These are phyloP conservation scores for Paramyrothecium sp. DNA, from an alignment of 2,329 filamentous ascomycete species.

Conservation along the genomic window DNA sequence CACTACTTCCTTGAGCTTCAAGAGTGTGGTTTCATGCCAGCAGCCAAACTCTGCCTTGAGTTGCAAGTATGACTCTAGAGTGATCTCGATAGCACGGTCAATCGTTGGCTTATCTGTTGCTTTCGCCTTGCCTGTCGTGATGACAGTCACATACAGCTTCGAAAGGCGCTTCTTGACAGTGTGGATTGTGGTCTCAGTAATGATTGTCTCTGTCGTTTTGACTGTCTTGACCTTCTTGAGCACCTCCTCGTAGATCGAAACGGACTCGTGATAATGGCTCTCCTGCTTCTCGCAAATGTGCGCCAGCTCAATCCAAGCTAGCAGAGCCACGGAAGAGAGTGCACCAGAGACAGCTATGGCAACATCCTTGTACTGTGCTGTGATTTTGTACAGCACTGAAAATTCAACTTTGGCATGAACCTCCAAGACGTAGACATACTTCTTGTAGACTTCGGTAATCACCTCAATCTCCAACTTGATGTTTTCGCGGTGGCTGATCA, in stretches of 20 bases:
- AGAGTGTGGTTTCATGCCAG: constrained; percentile 43
- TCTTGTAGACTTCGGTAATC: constrained; percentile 38
- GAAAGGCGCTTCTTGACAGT: constrained; percentile 49
- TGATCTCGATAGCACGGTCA: constrained; percentile 29
- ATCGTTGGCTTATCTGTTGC: constrained; percentile 29
- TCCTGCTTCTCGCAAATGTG: constrained; percentile 43
- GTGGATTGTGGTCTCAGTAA: constrained; percentile 31
- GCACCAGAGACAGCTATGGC: constrained; percentile 35
- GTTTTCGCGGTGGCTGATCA: constrained; percentile 31
- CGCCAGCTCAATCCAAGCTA: constrained; percentile 36
- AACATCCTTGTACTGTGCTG: constrained; percentile 45
- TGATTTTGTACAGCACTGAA: constrained; percentile 38
- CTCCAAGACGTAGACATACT: constrained; percentile 46
- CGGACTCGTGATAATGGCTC: constrained; percentile 40
- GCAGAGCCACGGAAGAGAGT: constrained; percentile 21
- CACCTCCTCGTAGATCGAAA: constrained; percentile 44
- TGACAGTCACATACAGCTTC: constrained; percentile 39
- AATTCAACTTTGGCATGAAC: constrained; percentile 40
- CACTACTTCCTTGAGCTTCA: constrained; percentile 40
- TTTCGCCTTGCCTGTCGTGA: constrained; percentile 33
- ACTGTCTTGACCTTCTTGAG: constrained; percentile 34
- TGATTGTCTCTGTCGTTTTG: constrained; percentile 27
- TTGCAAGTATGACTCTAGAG: constrained; percentile 40
- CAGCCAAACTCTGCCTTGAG: constrained; percentile 41
- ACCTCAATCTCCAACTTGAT: constrained; percentile 37